Evolutionary conservation across 495 filamentous ascomycete genomes (phyloP).

Genomic region (Xylaria bambusicola): DNA sequence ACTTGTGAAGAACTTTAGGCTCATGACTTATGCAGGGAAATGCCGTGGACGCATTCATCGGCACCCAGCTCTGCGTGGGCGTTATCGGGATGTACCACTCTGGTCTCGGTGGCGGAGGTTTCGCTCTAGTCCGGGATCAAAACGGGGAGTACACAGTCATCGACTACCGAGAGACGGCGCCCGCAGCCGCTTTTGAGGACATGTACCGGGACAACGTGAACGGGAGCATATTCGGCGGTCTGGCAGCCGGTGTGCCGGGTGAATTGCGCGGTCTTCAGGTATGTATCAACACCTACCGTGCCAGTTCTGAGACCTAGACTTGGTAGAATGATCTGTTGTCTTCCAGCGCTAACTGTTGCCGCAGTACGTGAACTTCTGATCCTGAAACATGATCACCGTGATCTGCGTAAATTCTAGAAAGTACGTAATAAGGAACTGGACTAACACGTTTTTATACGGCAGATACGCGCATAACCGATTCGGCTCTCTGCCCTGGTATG

Average conservation of each 20-base stretch:
- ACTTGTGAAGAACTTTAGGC: background rate
- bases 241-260: constrained; percentile 70
- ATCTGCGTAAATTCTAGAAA: too few species aligned
- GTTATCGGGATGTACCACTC: constrained; percentile 88
- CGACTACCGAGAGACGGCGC: constrained; percentile 86
- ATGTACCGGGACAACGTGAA: constrained; percentile 64
- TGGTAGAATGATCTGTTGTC: too few species aligned
- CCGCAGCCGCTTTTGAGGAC: constrained; percentile 71
- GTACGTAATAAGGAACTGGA: too few species aligned
- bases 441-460: too few species aligned
- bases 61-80: constrained; percentile 73
- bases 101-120: constrained; percentile 87
- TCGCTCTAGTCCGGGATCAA: constrained; percentile 70
- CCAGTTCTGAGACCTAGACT: too few species aligned
- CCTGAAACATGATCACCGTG: too few species aligned
- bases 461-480: constrained; percentile 64
- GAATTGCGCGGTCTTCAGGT: constrained; percentile 81
- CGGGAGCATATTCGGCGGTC: constrained; percentile 43
- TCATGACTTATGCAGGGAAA: constrained; percentile 51
- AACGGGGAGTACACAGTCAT: constrained; percentile 71
- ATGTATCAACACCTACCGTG: too few species aligned
- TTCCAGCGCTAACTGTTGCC: too few species aligned
- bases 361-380: too few species aligned
- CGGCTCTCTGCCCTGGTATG: constrained; percentile 66
- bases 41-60: constrained; percentile 74